Conservation (phyloP, 495 filamentous ascomycete species). For the Annulohypoxylon moriforme region DNA sequence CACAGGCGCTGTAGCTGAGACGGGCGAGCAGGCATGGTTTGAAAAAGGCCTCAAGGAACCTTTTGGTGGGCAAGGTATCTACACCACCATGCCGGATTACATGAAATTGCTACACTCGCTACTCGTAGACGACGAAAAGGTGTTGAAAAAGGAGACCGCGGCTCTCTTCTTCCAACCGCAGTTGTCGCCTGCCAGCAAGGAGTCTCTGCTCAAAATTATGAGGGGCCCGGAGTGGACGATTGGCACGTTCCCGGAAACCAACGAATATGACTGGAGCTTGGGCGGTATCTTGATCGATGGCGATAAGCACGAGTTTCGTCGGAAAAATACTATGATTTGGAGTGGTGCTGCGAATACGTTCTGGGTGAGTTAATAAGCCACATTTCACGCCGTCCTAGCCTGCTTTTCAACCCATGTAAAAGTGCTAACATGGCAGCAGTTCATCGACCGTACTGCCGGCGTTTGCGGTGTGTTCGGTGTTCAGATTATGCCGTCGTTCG, state of each 20-base stretch:
- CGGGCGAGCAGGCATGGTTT: neutral
- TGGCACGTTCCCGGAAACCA: constrained; percentile 16
- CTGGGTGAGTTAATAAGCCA: constrained; percentile 34
- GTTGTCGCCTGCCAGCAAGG: constrained; percentile 23
- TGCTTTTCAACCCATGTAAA: neutral
- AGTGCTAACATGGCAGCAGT: constrained; percentile 36
- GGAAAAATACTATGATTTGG: constrained; percentile 43
- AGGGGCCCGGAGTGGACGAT: constrained; percentile 18
- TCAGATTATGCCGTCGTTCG: constrained; percentile 42
- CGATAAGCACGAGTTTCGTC: constrained; percentile 40
- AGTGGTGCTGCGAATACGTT: constrained; percentile 40
- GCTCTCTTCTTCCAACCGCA: constrained; percentile 33
- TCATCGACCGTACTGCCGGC: constrained; percentile 50
- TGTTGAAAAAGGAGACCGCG: constrained; percentile 31
- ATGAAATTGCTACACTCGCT: constrained; percentile 39
- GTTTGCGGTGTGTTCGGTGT: constrained; percentile 51
- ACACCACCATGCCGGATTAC: constrained; percentile 23
- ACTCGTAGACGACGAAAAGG: constrained; percentile 44
- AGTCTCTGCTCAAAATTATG: constrained; percentile 24
- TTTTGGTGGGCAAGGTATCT: constrained; percentile 33
- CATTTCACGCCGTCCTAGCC: neutral
- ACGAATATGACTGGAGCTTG: constrained; percentile 41
- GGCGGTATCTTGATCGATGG: constrained; percentile 35
- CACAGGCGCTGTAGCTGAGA: constrained; percentile 14
- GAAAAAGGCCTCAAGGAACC: constrained; percentile 1